A percentile compares a stretch with the other conserved stretches of the same genome.
phyloP scores from a whole-genome alignment of 208 protist species.

The Porcisia deanei region DNA sequence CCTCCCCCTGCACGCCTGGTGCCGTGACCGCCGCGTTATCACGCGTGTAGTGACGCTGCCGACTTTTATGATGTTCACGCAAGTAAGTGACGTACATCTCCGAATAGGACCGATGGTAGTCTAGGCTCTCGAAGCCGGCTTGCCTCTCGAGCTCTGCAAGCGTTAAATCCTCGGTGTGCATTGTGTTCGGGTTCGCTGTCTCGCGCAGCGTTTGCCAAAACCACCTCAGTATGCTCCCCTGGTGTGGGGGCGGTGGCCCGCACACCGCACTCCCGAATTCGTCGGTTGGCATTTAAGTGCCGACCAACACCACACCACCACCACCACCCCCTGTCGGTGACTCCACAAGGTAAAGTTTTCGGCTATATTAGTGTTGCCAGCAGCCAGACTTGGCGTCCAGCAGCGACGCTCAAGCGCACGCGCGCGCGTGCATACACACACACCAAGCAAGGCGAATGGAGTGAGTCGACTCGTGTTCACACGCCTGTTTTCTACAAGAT shows the following conservation, averaged over 20 bases:
- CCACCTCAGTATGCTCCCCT: conserved; percentile 19
- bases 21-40: conserved; percentile 8
- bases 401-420: background rate
- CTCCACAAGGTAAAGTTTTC: background rate
- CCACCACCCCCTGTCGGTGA: background rate
- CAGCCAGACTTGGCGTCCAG: background rate
- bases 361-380: too few species aligned
- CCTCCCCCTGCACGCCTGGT: conserved; percentile 12
- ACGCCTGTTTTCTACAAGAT: too few species aligned
- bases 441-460: background rate
- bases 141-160: conserved; percentile 52
- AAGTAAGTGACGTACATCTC: conserved; percentile 82
- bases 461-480: too few species aligned
- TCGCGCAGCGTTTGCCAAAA: conserved; percentile 40
- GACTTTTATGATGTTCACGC: conserved; percentile 33
- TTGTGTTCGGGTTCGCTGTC: conserved; percentile 69
- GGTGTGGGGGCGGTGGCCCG: conserved; percentile 6
- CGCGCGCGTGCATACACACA: background rate
- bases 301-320: background rate
- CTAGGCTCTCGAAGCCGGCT: conserved; percentile 78
- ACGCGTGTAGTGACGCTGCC: conserved; percentile 15
- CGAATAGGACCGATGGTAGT: conserved; percentile 86
- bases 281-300: conserved; percentile 8
- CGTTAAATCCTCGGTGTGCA: conserved; percentile 48
- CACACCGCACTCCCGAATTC: conserved; percentile 14